phyloP scores from a whole-genome alignment of 805 yeast genomes.

The Gaillardinia entomophila region DNA sequence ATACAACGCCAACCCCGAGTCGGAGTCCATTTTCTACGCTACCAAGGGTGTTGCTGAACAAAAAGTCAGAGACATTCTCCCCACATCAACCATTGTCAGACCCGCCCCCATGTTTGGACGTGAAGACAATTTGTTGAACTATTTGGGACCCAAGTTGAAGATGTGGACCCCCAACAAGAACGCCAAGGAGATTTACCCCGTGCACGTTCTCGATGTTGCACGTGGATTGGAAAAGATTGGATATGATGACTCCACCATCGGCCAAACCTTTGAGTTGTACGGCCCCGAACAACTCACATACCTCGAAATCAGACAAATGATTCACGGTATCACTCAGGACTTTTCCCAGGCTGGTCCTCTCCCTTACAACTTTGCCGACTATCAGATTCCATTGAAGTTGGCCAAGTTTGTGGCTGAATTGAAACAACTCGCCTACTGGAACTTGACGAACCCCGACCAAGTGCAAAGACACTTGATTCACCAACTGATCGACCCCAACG shows the following conservation, averaged over 20 bases:
- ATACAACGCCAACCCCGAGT: slow-evolving; percentile 65
- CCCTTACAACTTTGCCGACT: slow-evolving; percentile 37
- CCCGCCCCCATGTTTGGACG: slow-evolving; percentile 78
- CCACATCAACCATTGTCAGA: slow-evolving; percentile 78
- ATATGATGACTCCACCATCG: slow-evolving; percentile 74
- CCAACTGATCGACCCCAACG: slow-evolving; percentile 56
- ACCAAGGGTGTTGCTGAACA: slow-evolving; percentile 78
- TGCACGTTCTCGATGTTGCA: slow-evolving; percentile 75
- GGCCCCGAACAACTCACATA: slow-evolving; percentile 65
- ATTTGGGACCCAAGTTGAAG: slow-evolving; percentile 48
- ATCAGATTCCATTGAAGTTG: slow-evolving; percentile 37
- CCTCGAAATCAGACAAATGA: slow-evolving; percentile 62
- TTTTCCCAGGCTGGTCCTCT: slow-evolving; percentile 41
- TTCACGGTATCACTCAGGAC: slow-evolving; percentile 56
- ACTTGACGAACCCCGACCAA: slow-evolving; percentile 61
- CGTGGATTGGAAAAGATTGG: slow-evolving; percentile 73
- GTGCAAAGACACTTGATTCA: slow-evolving; percentile 66
- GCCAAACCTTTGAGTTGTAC: slow-evolving; percentile 66
- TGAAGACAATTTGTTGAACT: slow-evolving; percentile 64
- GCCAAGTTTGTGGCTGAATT: slow-evolving; percentile 41
- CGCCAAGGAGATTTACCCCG: slow-evolving; percentile 60
- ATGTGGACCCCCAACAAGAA: slow-evolving; percentile 64
- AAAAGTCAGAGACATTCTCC: slow-evolving; percentile 58
- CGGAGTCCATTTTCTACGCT: slow-evolving; percentile 66
- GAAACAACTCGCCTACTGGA: slow-evolving; percentile 41